phyloP scores from a whole-genome alignment of 1,284 basidiomycete species.

The Ganoderma leucocontextum region DNA sequence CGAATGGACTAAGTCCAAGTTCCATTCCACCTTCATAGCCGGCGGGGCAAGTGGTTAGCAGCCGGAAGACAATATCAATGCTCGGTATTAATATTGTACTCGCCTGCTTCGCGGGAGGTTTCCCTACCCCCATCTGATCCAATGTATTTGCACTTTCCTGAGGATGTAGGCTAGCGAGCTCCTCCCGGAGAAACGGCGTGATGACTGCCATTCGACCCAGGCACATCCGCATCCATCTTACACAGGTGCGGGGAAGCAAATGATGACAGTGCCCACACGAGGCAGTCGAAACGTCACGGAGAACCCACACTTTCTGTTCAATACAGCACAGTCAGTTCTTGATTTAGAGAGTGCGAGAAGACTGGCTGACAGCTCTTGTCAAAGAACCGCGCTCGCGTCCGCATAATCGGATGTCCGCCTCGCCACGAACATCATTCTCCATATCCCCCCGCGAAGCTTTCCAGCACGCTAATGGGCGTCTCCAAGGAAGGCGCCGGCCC shows the following conservation, averaged over 20 bases:
- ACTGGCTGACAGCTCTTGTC: slow-evolving; percentile 24
- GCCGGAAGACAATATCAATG: background rate
- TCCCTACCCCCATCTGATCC: background rate
- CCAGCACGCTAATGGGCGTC: background rate
- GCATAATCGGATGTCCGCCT: background rate
- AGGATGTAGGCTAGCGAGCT: background rate
- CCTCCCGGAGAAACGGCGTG: background rate
- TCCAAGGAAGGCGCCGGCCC: background rate
- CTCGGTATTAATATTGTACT: background rate
- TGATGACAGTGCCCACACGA: background rate
- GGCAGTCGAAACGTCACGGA: background rate
- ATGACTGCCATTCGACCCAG: slow-evolving; percentile 9
- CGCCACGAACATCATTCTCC: background rate
- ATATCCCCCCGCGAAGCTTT: slow-evolving; percentile 15
- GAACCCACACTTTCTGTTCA: background rate
- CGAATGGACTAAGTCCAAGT: background rate
- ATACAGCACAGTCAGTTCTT: slow-evolving; percentile 1
- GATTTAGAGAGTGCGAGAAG: slow-evolving; percentile 11
- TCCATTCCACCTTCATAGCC: slow-evolving; percentile 3
- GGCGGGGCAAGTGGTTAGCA: slow-evolving; percentile 8
- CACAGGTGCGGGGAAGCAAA: background rate
- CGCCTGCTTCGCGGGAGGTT: background rate
- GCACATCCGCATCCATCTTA: slow-evolving; percentile 4
- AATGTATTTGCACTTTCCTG: background rate
- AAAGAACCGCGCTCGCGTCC: slow-evolving; percentile 3